These are phyloP conservation scores for Cyclotella choctawhatcheeana DNA, from an alignment of 108 stramenopile genomes.

Conservation along the genomic window DNA sequence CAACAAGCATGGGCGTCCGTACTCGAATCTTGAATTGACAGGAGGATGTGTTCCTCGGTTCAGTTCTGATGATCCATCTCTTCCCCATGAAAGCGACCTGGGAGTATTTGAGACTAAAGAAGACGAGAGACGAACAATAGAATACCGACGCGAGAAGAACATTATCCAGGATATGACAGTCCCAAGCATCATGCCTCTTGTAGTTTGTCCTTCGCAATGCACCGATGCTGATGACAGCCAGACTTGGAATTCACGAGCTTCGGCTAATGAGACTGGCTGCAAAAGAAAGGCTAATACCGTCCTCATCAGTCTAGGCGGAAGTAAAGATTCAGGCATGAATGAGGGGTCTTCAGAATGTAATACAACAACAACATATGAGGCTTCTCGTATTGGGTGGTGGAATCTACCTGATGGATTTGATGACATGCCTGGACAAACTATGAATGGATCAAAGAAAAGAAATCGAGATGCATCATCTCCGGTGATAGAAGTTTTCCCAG, in stretches of 20 bases:
- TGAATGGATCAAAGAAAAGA: slow-evolving; percentile 3
- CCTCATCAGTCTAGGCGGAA: slow-evolving; percentile 36
- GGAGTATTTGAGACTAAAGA: slow-evolving; percentile 85
- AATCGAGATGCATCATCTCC: slow-evolving; percentile 14
- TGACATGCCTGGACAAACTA: slow-evolving; percentile 3
- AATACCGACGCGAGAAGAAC: slow-evolving; percentile 64
- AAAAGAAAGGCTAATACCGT: slow-evolving; percentile 32
- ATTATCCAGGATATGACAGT: slow-evolving; percentile 74
- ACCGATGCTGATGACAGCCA: slow-evolving; percentile 80
- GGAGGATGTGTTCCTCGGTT: slow-evolving; percentile 81
- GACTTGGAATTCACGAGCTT: slow-evolving; percentile 74
- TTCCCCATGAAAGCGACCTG: slow-evolving; percentile 82
- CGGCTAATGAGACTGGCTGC: slow-evolving; percentile 19
- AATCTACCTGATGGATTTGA: slow-evolving; percentile 47
- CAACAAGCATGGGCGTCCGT: slow-evolving; percentile 70
- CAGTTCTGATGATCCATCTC: slow-evolving; percentile 78
- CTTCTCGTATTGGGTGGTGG: slow-evolving; percentile 59
- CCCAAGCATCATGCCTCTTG: slow-evolving; percentile 77
- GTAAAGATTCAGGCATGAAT: slow-evolving; percentile 5
- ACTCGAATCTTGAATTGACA: slow-evolving; percentile 82
- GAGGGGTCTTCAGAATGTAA: not conserved
- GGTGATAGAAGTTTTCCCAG: slow-evolving; percentile 48
- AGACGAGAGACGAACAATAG: slow-evolving; percentile 69
- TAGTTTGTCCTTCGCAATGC: slow-evolving; percentile 83
- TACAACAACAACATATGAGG: slow-evolving; percentile 40